Evolutionary conservation across 1,284 basidiomycete species (phyloP).

Genomic region (Pascua sp.): DNA sequence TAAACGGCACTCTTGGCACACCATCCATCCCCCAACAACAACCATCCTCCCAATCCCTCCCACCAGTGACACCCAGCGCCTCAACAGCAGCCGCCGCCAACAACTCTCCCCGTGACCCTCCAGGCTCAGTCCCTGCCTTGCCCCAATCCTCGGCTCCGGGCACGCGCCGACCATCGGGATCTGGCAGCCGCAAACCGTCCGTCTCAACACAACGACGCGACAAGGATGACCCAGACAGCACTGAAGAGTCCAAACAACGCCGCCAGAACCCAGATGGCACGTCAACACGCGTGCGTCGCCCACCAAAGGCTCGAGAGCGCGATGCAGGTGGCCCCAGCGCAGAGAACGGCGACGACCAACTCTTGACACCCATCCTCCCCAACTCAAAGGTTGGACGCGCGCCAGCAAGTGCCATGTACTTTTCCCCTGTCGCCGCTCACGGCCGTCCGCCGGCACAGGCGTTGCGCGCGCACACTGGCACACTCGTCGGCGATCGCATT

Average conservation of each 20-base stretch:
- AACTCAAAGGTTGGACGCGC: conserved; percentile 23
- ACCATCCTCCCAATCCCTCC: no score
- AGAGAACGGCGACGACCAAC: conserved; percentile 4
- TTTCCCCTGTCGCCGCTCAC: conserved; percentile 77
- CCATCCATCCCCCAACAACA: no score
- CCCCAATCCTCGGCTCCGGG: neutral
- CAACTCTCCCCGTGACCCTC: no score
- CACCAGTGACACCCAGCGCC: no score
- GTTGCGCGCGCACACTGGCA: conserved; percentile 79
- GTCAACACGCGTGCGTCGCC: conserved; percentile 3
- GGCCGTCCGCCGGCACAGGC: conserved; percentile 68
- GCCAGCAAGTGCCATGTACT: conserved; percentile 64
- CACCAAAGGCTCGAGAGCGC: conserved; percentile 19
- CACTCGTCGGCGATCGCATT: conserved; percentile 71
- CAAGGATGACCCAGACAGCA: conserved; percentile 13
- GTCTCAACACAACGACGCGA: conserved; percentile 5
- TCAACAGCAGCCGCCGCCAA: no score
- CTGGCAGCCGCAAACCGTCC: conserved; percentile 5
- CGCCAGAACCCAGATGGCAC: neutral
- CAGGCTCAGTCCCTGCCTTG: no score
- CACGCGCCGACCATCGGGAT: conserved; percentile 6
- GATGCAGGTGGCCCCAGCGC: neutral
- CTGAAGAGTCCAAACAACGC: conserved; percentile 6
- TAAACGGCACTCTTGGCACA: no score
- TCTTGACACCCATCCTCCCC: conserved; percentile 22